Evolutionary conservation across 768 basidiomycete species (phyloP), one percentile per base, ranked within the genome.

Genomic region (Podaxis sp.): DNA sequence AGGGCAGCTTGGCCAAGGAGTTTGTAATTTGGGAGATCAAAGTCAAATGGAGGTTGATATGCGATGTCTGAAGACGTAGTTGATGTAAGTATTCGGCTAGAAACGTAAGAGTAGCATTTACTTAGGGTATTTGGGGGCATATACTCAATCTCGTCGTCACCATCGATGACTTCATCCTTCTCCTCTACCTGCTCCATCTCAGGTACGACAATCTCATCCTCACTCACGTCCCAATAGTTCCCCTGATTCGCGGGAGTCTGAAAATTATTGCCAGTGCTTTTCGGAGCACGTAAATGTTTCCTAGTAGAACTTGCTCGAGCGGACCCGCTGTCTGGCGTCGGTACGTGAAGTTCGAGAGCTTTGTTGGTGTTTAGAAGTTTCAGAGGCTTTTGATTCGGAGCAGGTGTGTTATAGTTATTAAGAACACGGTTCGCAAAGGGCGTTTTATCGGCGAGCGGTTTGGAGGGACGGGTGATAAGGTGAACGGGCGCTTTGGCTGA

Each of bases 221-320:
- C 89, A 66, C 84, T 87, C 38, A 90, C 82, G 67, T 94, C 90
- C 92, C 91, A 94, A 61, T 88, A 84, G 65, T 86, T 80, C 2
- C 88, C 90, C 9, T 75, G 77, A 19, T 85, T 86, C 42, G 80
- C 66, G 1, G 92, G 92, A 0, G 92, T 93, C 68, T 88, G 80
- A 65, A 89, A 88, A 15, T 63, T 75, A 64, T 80, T 80, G 49
- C 73, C 76, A 26, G 78, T 77, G 62, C 79, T 84, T 40, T 81
- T 75, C 42, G 86, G 86, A 12, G 79, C 77, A 48, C 90, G 81
- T 57, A 83, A 74, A 57, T 87, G 87, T 70, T 84, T 88, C 52
- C 92, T 80, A 26, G 82, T 79, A 4, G 90, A 90, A 65, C 89
- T 91, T 0, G 90, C 87, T 3, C 87, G 82, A 17, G 61, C 33